A percentile compares a stretch with the other conserved stretches of the same genome.
These are phyloP conservation scores for Taxawa tesnikishii DNA, from an alignment of 2,329 filamentous ascomycete genomes.

Conservation along the genomic window DNA sequence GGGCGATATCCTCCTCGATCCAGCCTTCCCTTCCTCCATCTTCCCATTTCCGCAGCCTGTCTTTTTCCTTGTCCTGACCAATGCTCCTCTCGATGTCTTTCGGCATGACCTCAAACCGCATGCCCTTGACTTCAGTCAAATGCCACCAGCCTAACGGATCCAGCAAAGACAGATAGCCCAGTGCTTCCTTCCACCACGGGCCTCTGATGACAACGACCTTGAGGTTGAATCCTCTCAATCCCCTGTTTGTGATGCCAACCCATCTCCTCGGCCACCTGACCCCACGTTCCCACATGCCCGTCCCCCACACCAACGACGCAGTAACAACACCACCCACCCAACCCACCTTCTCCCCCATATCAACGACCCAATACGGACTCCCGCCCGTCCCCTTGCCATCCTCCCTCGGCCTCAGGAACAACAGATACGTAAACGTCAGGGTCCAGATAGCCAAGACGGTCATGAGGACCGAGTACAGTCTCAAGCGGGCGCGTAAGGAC, in stretches of 20 bases:
- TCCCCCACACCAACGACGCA: slow-evolving; percentile 77
- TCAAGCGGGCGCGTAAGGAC: slow-evolving; percentile 71
- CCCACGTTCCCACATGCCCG: slow-evolving; percentile 91
- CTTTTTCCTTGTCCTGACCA: slow-evolving; percentile 43
- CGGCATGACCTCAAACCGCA: slow-evolving; percentile 23
- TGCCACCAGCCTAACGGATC: slow-evolving; percentile 17
- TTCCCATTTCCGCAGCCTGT: slow-evolving; percentile 7
- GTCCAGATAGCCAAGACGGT: slow-evolving; percentile 71
- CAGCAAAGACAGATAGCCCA: slow-evolving; percentile 35
- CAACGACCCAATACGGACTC: slow-evolving; percentile 91
- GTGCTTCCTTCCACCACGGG: slow-evolving; percentile 66
- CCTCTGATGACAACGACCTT: slow-evolving; percentile 85
- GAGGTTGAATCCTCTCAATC: slow-evolving; percentile 83
- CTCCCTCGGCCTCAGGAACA: slow-evolving; percentile 92
- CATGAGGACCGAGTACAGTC: slow-evolving; percentile 89
- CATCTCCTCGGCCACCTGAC: slow-evolving; percentile 89
- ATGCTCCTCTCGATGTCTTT: slow-evolving; percentile 26
- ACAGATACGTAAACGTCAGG: slow-evolving; percentile 70
- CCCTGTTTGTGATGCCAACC: slow-evolving; percentile 80
- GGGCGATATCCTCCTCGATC: slow-evolving; percentile 77
- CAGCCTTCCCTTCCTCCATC: slow-evolving; percentile 38
- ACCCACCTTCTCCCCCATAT: slow-evolving; percentile 79
- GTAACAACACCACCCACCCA: slow-evolving; percentile 87
- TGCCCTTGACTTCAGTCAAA: slow-evolving; percentile 14
- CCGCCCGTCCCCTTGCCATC: slow-evolving; percentile 86